Conservation (phyloP, 2,329 filamentous ascomycete species). For the Alternaria rosae region DNA sequence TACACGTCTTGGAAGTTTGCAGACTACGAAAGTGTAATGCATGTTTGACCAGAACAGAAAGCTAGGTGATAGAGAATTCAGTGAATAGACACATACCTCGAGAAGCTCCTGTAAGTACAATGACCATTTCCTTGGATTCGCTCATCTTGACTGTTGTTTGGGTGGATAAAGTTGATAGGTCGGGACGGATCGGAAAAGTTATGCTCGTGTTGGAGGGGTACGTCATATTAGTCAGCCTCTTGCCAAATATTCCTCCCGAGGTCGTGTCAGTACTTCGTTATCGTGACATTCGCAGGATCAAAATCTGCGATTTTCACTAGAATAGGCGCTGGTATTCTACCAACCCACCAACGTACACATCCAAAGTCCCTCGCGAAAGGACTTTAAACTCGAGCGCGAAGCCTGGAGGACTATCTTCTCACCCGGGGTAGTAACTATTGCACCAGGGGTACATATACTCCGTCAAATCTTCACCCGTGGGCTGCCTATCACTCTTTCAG, state of each 20-base stretch:
- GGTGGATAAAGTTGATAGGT: not conserved
- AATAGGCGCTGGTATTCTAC: too few relatives aligned
- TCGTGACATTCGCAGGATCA: too few relatives aligned
- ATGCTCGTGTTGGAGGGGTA: not conserved
- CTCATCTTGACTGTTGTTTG: conserved; percentile 28
- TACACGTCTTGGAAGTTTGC: not conserved
- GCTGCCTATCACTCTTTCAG: too few relatives aligned
- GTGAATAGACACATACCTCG: conserved; percentile 56
- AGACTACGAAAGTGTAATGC: not conserved
- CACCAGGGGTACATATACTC: too few relatives aligned
- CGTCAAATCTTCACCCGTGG: too few relatives aligned
- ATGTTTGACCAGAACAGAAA: not conserved
- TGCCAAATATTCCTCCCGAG: not conserved
- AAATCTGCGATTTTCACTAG: too few relatives aligned
- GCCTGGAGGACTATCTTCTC: too few relatives aligned
- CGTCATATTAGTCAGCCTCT: conserved; percentile 24
- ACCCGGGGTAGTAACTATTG: too few relatives aligned
- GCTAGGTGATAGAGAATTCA: not conserved
- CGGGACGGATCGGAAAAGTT: not conserved
- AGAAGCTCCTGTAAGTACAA: conserved; percentile 68
- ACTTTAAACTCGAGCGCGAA: too few relatives aligned
- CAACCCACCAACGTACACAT: too few relatives aligned
- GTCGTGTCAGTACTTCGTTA: too few relatives aligned
- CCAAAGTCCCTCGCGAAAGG: too few relatives aligned
- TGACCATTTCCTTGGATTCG: conserved; percentile 50